Evolutionary conservation across 208 protist species (phyloP).

Genomic region (Crithidia fasciculata): DNA sequence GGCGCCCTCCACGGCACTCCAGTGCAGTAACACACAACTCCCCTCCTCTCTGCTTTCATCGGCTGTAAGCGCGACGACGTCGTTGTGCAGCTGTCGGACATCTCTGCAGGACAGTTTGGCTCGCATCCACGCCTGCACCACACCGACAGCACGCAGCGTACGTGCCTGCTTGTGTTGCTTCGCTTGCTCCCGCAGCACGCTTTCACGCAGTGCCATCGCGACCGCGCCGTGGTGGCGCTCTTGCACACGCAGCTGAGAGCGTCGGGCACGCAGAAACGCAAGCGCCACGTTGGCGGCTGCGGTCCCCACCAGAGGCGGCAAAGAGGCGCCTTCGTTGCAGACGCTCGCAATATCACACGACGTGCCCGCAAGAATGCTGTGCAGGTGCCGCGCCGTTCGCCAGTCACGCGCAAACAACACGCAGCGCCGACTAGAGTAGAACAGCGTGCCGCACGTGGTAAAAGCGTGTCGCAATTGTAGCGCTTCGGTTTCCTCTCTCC

Average conservation of each 20-base stretch:
- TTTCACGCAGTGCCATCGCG: background rate
- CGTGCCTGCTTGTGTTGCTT: background rate
- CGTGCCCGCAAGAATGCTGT: slow-evolving; percentile 2
- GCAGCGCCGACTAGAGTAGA: slow-evolving; percentile 26
- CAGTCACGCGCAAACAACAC: slow-evolving; percentile 31
- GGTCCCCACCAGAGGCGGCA: background rate
- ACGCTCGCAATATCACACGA: background rate
- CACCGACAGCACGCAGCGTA: background rate
- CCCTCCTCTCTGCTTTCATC: background rate
- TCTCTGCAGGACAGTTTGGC: background rate
- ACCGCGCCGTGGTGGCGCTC: background rate
- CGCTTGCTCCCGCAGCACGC: background rate
- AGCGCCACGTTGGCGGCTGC: background rate
- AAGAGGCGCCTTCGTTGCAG: background rate
- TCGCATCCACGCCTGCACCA: slow-evolving; percentile 7
- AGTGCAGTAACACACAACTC: slow-evolving; percentile 18
- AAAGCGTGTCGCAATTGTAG: background rate
- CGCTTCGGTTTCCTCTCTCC: background rate
- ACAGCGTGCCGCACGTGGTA: slow-evolving; percentile 12
- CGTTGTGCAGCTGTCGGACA: background rate
- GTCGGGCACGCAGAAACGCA: background rate
- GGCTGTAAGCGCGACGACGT: background rate
- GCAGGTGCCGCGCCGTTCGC: slow-evolving; percentile 15
- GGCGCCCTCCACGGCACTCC: slow-evolving; percentile 18
- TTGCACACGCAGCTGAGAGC: background rate